phyloP scores from a whole-genome alignment of 768 basidiomycete genomes.

The Kwoniella dejecticola region DNA sequence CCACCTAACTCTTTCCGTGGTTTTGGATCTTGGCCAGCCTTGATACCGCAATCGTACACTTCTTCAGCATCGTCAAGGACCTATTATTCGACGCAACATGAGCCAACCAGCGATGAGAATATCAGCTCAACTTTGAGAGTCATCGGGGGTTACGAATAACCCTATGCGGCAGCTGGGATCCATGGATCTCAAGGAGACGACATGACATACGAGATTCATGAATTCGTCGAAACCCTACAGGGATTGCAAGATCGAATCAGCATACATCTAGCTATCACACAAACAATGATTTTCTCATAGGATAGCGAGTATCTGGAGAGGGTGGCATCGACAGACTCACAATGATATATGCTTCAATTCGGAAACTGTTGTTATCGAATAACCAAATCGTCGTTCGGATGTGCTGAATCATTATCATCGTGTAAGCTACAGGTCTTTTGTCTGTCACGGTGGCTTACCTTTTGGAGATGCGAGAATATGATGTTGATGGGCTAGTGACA shows the following conservation, averaged over 20 bases:
- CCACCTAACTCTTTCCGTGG: slow-evolving; percentile 79
- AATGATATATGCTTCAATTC: slow-evolving; percentile 92
- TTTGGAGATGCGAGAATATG: slow-evolving; percentile 44
- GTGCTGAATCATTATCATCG: slow-evolving; percentile 60
- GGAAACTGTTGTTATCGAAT: slow-evolving; percentile 94
- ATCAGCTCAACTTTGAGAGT: too few relatives aligned
- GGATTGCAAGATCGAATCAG: not conserved
- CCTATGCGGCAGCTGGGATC: too few relatives aligned
- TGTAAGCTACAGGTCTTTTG: not conserved
- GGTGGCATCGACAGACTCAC: slow-evolving; percentile 58
- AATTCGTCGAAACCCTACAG: slow-evolving; percentile 97
- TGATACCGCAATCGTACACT: slow-evolving; percentile 65
- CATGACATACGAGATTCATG: slow-evolving; percentile 84
- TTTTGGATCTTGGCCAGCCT: slow-evolving; percentile 71
- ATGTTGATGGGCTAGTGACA: slow-evolving; percentile 42
- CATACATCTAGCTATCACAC: not conserved
- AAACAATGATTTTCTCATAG: too few relatives aligned
- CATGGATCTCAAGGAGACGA: too few relatives aligned
- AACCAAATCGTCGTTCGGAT: slow-evolving; percentile 88
- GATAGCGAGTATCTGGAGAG: not conserved
- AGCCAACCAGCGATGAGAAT: too few relatives aligned
- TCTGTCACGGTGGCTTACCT: slow-evolving; percentile 12
- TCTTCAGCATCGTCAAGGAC: slow-evolving; percentile 89
- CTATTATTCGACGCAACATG: not conserved
- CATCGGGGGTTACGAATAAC: too few relatives aligned